Conservation (phyloP, 768 basidiomycete species). For the Jaapia argillacea region DNA sequence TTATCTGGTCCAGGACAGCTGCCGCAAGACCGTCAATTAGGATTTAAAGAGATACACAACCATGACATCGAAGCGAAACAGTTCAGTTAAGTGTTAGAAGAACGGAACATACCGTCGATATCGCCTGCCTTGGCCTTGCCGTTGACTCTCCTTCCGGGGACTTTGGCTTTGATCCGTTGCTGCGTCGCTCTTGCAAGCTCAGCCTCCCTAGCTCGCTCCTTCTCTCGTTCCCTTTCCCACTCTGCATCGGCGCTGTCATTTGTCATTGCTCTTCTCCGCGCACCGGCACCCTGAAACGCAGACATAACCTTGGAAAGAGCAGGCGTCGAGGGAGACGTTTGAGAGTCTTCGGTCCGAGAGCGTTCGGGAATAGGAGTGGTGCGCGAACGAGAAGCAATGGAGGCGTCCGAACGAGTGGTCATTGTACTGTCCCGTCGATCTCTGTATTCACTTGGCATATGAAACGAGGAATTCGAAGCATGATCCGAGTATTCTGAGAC, state of each 20-base stretch:
- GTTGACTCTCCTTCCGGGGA: slow-evolving; percentile 43
- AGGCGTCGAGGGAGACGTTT: slow-evolving; percentile 17
- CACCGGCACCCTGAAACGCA: slow-evolving; percentile 60
- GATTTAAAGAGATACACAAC: not conserved
- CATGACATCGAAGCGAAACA: too few species aligned
- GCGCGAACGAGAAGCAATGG: slow-evolving; percentile 21
- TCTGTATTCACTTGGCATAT: slow-evolving; percentile 17
- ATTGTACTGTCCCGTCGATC: slow-evolving; percentile 36
- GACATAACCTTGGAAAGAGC: slow-evolving; percentile 44
- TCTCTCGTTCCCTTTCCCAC: slow-evolving; percentile 46
- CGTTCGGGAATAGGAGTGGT: slow-evolving; percentile 9
- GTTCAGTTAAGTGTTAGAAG: too few species aligned
- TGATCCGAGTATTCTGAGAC: slow-evolving; percentile 46
- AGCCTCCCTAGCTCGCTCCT: slow-evolving; percentile 50
- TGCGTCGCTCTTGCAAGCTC: slow-evolving; percentile 60
- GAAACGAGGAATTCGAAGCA: slow-evolving; percentile 31
- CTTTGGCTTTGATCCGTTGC: slow-evolving; percentile 58
- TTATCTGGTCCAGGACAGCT: slow-evolving; percentile 83
- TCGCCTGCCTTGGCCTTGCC: slow-evolving; percentile 61
- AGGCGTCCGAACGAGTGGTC: slow-evolving; percentile 36
- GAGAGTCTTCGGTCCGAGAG: slow-evolving; percentile 6
- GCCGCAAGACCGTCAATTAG: too few species aligned
- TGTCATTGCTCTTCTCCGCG: slow-evolving; percentile 42
- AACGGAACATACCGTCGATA: slow-evolving; percentile 60
- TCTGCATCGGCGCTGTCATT: slow-evolving; percentile 44